Base-by-base conservation (phyloP, 225 moss, liverwort and hornwort species). In the Polytrichum commune region DNA sequence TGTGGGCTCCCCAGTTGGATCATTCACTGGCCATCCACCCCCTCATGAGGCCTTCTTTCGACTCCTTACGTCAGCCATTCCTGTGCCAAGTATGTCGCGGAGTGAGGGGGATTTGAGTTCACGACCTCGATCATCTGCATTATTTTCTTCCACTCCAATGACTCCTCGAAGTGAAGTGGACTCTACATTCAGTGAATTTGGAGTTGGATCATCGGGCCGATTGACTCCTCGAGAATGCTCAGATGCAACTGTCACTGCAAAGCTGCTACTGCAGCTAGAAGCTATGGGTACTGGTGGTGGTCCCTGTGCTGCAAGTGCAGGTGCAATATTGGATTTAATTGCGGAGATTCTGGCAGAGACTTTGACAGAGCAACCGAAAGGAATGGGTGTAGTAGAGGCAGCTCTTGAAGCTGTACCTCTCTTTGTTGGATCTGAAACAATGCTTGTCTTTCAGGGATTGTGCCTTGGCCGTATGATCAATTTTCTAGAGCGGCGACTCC, bases 381-480 rank as follows among this genome's bases (percentile, higher is more conserved):
- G 88, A 64, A 86, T 83, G 81, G 22, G 53, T 65, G 67, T 98
- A 65, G 88, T 95, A 70, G 98, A 98, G 79, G 75, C 90, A 79
- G 85, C 95, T 54, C 64, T 95, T 35, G 98, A 98, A 84, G 95
- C 98, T 72, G 98, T 85, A 70, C 98, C 98, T 69, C 81, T 95
- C 4, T 90, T 79, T 76, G 84, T 89, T 68, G 93, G 92, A 75
- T 85, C 92, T 58, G 91, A 90, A 30, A 83, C 87, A 29, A 80
- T 93, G 77, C 86, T 98, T 70, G 77, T 86, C 73, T 98, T 98
- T 53, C 98, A 98, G 78, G 98, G 98, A 54, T 80, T 98, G 29
- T 98, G 98, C 77, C 85, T 98, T 81, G 84, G 91, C 57, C 93
- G 98, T 26, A 87, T 98, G 76, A 79, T 98, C 64, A 98, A 88